These are phyloP conservation scores for Cordyceps javanica DNA, from an alignment of 2,329 filamentous ascomycete species.

Conservation along the genomic window DNA sequence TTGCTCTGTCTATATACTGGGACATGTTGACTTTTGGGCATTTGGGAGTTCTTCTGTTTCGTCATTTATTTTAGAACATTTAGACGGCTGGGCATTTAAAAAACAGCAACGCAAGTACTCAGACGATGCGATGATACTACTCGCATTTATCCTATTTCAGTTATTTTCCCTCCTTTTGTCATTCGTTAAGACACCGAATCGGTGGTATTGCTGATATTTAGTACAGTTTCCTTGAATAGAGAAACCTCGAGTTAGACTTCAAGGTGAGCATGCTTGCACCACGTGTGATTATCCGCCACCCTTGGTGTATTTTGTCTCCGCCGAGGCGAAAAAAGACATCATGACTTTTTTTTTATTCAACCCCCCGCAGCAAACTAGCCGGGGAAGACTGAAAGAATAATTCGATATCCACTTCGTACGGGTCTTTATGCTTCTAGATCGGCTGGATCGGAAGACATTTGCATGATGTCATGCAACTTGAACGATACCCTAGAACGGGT, in stretches of 20 bases:
- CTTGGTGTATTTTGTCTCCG: too few relatives aligned
- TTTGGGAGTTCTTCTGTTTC: background rate
- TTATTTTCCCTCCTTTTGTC: background rate
- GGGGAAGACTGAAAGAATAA: background rate
- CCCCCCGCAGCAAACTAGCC: background rate
- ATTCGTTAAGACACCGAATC: background rate
- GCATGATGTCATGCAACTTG: conserved; percentile 6
- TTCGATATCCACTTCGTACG: background rate
- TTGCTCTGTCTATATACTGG: background rate
- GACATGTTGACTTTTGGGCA: background rate
- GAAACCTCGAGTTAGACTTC: too few relatives aligned
- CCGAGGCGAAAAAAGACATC: too few relatives aligned
- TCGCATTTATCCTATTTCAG: background rate
- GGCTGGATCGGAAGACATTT: conserved; percentile 1
- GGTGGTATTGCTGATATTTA: background rate
- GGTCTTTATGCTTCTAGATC: background rate
- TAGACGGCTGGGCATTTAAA: conserved; percentile 6
- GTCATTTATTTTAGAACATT: background rate
- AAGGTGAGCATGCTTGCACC: too few relatives aligned
- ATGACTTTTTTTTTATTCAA: too few relatives aligned
- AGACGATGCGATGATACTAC: background rate
- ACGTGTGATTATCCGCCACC: too few relatives aligned
- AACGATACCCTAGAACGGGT: too few relatives aligned
- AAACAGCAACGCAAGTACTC: background rate
- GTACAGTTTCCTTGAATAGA: background rate